Evolutionary conservation across 768 basidiomycete species (phyloP), one percentile per base, ranked within the genome.

Genomic region (Mycena amicta): DNA sequence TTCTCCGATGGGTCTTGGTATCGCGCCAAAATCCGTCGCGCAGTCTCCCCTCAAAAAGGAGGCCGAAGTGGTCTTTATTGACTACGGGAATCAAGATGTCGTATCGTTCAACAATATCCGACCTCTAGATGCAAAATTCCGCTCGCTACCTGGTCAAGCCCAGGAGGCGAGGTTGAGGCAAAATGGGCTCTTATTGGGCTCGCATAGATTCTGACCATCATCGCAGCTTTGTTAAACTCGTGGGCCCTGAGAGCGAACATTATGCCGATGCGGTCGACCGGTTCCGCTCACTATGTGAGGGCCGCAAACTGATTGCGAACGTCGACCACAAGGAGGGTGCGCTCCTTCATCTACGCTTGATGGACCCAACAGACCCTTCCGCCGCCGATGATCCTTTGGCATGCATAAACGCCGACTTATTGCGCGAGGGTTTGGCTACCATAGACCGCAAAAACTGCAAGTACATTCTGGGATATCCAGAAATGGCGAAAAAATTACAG

Each of bases 1-100:
- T 98, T 98, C 75, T 91, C 90, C 49, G 91, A 97, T 67, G 92
- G 92, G 6, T 79, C 88, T 49, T 99, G 96, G 97, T 98, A 98
- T 74, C 90, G 96, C 52, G 96, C 96, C 43, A 92, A 87, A 76
- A 88, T 98, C 59, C 89, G 90, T 52, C 83, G 92, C 22, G 77
- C 85, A n/a, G n/a, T 95, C 93, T 45, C 85, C 92, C 3, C 66
- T 92, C 40, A 97, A 95, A 76, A 94, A 90, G 70, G 93, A 97
- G 73, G 95, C 93, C 5, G 93, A 97, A 71, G 89, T 99, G 30
- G 88, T 89, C 6, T 98, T 98, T 76, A 95, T 98, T 65, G 90
- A 93, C 71, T 93, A 96, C 68, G 96, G 96, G 29, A 98, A 99
- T 72, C 91, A 95, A 72, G 94, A 96, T 68, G 90, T 82, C 2